phyloP scores from a whole-genome alignment of 2,329 filamentous ascomycete species.

The Trichoderma afroharzianum region DNA sequence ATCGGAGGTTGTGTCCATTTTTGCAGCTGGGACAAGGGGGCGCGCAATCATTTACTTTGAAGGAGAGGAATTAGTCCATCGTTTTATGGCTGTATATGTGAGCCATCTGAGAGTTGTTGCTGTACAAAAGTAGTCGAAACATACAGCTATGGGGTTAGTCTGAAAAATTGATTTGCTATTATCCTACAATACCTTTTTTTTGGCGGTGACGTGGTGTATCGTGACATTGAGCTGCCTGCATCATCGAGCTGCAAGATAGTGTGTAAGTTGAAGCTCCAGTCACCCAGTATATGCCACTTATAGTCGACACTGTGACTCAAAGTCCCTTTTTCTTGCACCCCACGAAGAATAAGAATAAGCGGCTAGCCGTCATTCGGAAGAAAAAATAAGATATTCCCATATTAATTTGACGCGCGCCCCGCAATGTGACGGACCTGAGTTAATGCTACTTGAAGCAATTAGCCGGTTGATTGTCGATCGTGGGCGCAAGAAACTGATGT shows the following conservation, averaged over 20 bases:
- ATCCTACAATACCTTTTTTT: neutral
- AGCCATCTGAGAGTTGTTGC: neutral
- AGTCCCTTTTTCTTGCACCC: constrained; percentile 1
- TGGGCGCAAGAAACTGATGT: neutral
- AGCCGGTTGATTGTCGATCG: constrained; percentile 9
- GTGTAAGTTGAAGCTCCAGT: neutral
- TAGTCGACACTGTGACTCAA: constrained; percentile 1
- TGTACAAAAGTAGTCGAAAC: neutral
- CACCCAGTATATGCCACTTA: constrained; percentile 5
- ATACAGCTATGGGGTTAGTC: neutral
- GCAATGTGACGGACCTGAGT: neutral
- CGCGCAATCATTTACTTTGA: neutral
- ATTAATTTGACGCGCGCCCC: constrained; percentile 1
- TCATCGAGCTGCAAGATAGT: constrained; percentile 12
- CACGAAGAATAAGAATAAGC: neutral
- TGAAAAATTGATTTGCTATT: neutral
- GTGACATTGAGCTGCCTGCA: constrained; percentile 1
- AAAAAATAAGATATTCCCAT: neutral
- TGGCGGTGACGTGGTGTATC: neutral
- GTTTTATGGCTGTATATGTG: neutral
- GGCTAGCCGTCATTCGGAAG: neutral
- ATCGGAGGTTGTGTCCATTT: neutral
- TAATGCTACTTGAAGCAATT: neutral
- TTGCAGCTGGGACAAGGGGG: neutral
- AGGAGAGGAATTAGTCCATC: neutral